Percentiles rank a stretch among this genome's conserved stretches.
phyloP scores from a whole-genome alignment of 371 early-diverging fungal genomes.

The Paraphysoderma sedebokerense region DNA sequence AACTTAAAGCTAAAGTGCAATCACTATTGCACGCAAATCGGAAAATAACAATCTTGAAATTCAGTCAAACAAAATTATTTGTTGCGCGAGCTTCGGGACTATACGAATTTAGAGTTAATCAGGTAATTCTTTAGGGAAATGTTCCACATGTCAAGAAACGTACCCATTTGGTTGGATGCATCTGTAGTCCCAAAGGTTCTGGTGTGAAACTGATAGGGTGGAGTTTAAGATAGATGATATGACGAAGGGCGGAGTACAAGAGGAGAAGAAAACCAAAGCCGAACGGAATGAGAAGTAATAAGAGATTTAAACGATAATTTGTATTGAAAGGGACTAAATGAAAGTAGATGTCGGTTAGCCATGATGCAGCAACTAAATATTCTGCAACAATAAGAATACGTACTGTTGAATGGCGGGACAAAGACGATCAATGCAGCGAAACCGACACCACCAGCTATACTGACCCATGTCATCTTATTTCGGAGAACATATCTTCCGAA shows the following conservation, averaged over 20 bases:
- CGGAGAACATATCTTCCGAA: slow-evolving; percentile 63
- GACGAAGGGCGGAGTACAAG: background rate
- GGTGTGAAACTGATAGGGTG: background rate
- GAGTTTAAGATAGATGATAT: background rate
- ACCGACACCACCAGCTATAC: slow-evolving; percentile 37
- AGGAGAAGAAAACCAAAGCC: background rate
- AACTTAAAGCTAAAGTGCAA: too few species aligned
- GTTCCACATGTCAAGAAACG: too few species aligned
- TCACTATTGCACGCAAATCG: too few species aligned
- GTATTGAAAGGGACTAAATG: too few species aligned
- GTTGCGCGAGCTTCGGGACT: too few species aligned
- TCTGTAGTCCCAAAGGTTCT: slow-evolving; percentile 2
- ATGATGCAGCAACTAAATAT: too few species aligned
- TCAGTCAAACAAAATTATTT: too few species aligned
- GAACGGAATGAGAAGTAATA: background rate
- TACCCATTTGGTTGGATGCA: slow-evolving; percentile 2
- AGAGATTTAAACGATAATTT: background rate
- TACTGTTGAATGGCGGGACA: slow-evolving; percentile 52
- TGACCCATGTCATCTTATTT: slow-evolving; percentile 48
- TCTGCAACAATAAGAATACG: too few species aligned
- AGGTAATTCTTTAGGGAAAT: slow-evolving; percentile 2
- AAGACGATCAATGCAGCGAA: slow-evolving; percentile 58
- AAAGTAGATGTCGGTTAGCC: too few species aligned
- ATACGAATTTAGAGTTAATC: slow-evolving; percentile 7
- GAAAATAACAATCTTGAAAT: too few species aligned